phyloP scores from a whole-genome alignment of 2,329 filamentous ascomycete genomes.

The Tolypocladium tundrense region DNA sequence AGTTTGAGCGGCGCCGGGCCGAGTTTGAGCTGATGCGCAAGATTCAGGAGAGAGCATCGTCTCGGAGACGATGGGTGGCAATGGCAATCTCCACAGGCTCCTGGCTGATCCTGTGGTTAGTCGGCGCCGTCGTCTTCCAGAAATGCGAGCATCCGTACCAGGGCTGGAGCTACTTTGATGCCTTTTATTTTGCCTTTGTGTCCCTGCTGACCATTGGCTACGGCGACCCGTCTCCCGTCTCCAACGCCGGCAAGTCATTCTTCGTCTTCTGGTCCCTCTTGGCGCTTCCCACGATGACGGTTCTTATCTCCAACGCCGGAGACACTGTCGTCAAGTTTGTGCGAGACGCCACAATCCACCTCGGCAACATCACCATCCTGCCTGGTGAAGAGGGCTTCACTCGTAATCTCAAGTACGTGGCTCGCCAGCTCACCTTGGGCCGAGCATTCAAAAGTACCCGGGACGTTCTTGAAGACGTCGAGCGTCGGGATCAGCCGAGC shows the following conservation, averaged over 20 bases:
- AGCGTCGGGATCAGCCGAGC: background rate
- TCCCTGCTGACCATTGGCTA: constrained; percentile 81
- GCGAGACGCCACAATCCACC: constrained; percentile 41
- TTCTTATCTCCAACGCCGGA: constrained; percentile 73
- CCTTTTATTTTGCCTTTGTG: constrained; percentile 79
- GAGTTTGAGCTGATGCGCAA: constrained; percentile 74
- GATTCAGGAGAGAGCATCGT: constrained; percentile 58
- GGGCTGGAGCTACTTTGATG: constrained; percentile 64
- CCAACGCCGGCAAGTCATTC: constrained; percentile 69
- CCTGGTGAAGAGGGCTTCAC: constrained; percentile 43
- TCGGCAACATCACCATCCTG: constrained; percentile 51
- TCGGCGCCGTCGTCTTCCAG: constrained; percentile 67
- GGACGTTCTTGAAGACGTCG: constrained; percentile 1
- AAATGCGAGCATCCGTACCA: constrained; percentile 42
- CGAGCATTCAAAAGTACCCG: constrained; percentile 21
- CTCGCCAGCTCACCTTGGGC: constrained; percentile 32
- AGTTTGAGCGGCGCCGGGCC: constrained; percentile 52
- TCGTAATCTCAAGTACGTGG: constrained; percentile 32
- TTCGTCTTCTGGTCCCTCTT: constrained; percentile 91
- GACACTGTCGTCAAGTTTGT: constrained; percentile 66
- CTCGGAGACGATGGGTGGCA: constrained; percentile 63
- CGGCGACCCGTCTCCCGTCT: constrained; percentile 67
- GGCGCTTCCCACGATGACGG: constrained; percentile 78
- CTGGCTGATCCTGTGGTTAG: constrained; percentile 69
- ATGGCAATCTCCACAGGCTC: constrained; percentile 56